Evolutionary conservation across 2,329 filamentous ascomycete genomes (phyloP).

Genomic region (Cordyceps cicadae): DNA sequence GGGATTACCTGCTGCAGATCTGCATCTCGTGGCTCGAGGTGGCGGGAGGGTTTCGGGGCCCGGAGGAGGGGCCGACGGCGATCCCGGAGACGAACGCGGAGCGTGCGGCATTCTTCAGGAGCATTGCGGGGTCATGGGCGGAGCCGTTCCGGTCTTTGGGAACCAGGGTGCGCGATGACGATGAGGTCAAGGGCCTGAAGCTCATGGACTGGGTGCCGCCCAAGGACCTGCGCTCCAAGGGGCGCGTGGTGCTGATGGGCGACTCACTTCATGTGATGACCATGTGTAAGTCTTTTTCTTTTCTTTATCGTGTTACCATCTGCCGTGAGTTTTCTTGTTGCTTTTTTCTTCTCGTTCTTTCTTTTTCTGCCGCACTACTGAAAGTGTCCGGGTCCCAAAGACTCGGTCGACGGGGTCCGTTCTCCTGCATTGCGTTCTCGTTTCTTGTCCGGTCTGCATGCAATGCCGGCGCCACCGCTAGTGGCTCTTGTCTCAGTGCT

Average conservation of each 20-base stretch:
- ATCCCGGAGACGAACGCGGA: constrained; percentile 33
- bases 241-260: constrained; percentile 39
- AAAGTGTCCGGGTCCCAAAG: not conserved
- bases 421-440: not conserved
- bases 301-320: too few relatives aligned
- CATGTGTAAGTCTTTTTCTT: constrained; percentile 41
- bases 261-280: constrained; percentile 52
- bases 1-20: constrained; percentile 39
- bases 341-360: not conserved
- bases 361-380: not conserved
- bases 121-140: constrained; percentile 37
- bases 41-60: constrained; percentile 23
- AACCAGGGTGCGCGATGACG: constrained; percentile 30
- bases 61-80: constrained; percentile 23
- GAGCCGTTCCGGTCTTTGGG: constrained; percentile 39
- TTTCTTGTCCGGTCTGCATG: not conserved
- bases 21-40: constrained; percentile 43
- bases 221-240: constrained; percentile 26
- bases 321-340: not conserved
- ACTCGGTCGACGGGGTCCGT: not conserved
- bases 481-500: not conserved
- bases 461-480: not conserved
- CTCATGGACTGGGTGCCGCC: constrained; percentile 41
- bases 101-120: constrained; percentile 33
- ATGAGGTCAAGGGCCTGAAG: constrained; percentile 36